Evolutionary conservation across 2,329 filamentous ascomycete species (phyloP).

Genomic region (Cadophora sp.): DNA sequence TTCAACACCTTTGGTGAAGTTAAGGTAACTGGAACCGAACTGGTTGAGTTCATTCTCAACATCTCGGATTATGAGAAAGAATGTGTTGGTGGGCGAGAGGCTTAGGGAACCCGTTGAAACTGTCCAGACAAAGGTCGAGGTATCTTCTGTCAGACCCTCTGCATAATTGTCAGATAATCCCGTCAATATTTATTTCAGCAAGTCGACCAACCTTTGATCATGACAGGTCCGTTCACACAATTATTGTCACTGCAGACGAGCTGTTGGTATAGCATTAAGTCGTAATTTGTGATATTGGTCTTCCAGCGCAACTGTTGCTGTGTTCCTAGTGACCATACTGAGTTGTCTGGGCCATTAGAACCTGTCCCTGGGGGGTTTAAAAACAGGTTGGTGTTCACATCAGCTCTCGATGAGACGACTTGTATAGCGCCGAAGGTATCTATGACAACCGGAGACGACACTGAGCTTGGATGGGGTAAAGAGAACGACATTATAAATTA

Average conservation of each 20-base stretch:
- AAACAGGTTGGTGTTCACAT: neutral
- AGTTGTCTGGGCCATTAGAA: constrained; percentile 7
- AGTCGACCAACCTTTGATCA: neutral
- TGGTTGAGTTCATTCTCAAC: neutral
- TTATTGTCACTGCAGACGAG: constrained; percentile 1
- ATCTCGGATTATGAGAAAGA: constrained; percentile 1
- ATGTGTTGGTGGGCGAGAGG: neutral
- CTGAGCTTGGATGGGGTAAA: neutral
- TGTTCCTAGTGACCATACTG: neutral
- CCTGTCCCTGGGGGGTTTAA: constrained; percentile 7
- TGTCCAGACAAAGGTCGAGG: neutral
- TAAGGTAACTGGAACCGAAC: neutral
- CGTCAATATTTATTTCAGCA: neutral
- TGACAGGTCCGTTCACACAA: constrained; percentile 5
- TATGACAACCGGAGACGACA: neutral
- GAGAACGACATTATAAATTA: neutral
- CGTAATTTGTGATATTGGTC: neutral
- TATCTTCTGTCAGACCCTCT: neutral
- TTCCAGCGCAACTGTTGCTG: constrained; percentile 7
- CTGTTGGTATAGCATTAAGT: constrained; percentile 9
- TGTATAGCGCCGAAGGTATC: neutral
- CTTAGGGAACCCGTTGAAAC: neutral
- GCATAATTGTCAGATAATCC: neutral
- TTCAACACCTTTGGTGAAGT: constrained; percentile 1
- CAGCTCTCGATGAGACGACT: neutral